Evolutionary conservation across 2,329 filamentous ascomycete genomes (phyloP), one percentile per base, ranked within the genome.

Genomic region (Diaporthe caulivora): DNA sequence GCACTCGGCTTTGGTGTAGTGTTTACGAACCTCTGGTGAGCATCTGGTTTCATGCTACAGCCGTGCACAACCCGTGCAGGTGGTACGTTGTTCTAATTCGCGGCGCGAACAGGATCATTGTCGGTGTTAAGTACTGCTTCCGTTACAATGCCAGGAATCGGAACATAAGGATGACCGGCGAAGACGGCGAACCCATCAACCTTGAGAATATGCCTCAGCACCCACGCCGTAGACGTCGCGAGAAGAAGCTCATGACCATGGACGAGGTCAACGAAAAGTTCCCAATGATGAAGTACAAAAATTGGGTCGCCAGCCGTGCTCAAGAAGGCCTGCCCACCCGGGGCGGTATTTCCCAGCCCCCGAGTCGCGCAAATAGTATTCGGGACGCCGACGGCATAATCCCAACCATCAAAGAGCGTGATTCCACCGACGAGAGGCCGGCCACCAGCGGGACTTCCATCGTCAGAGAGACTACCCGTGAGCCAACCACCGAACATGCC

Each of bases 241-340:
- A 99, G 84, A 99, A 99, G 91, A 99, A 98, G 83, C 84, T 99
- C 78, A 98, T 99, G 97, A 94, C 94, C 2, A 98, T 98, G 92
- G 97, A 99, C 75, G 97, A 99, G 84, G 97, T 99, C 76, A 98
- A 99, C 81, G 95, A 97, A 78, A 94, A 97, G 78, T 99, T 99
- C 79, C 96, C 97, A 0, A 91, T 98, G 85, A 92, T 92, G 78
- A 98, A 98, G 84, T 99, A 99, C 89, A 98, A 99, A 86, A 91
- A 89, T 69, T 99, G 97, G 96, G 93, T 97, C 74, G 92, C 94
- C 9, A 91, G 91, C 71, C 92, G 96, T 74, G 95, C 95, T 72
- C 91, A 92, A 73, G 91, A 97, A 81, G 97, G 96, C 10, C 86
- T 98, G 60, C 92, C 96, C 4, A 93, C 95, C 13, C 90, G 91